phyloP scores from a whole-genome alignment of 768 basidiomycete genomes.

The Xanthoconium purpureum region DNA sequence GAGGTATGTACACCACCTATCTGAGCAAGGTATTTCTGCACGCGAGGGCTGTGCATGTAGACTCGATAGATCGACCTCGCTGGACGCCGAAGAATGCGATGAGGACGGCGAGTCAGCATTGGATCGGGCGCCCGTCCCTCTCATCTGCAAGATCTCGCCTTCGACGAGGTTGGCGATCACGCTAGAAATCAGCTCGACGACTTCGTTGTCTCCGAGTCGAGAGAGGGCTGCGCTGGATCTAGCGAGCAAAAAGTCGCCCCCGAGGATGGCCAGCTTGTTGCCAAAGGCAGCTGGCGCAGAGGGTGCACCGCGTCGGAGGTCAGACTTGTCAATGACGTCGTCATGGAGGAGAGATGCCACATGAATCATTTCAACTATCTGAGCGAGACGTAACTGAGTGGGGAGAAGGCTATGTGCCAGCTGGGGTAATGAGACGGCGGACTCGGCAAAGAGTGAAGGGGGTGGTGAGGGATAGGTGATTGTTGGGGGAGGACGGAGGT shows the following conservation, averaged over 20 bases:
- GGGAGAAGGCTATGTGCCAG: constrained; percentile 51
- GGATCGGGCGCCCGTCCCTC: not conserved
- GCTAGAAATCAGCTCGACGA: constrained; percentile 88
- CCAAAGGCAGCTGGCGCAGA: constrained; percentile 77
- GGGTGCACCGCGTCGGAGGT: constrained; percentile 65
- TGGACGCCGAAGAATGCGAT: constrained; percentile 19
- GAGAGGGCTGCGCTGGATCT: constrained; percentile 86
- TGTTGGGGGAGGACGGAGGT: constrained; percentile 38
- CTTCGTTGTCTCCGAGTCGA: constrained; percentile 81
- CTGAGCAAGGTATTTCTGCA: constrained; percentile 30
- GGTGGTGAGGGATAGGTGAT: constrained; percentile 27
- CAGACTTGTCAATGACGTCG: constrained; percentile 75
- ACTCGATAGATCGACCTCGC: constrained; percentile 33
- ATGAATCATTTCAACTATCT: constrained; percentile 98
- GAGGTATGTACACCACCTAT: constrained; percentile 76
- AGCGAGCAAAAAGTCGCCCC: constrained; percentile 93
- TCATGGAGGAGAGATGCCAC: constrained; percentile 93
- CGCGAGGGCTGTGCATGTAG: constrained; percentile 41
- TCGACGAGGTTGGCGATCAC: constrained; percentile 96
- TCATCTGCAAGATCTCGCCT: constrained; percentile 82
- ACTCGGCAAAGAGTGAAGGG: constrained; percentile 15
- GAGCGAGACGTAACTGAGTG: constrained; percentile 87
- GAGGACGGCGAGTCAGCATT: not conserved
- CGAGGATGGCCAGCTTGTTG: constrained; percentile 92
- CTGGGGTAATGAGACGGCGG: constrained; percentile 32